These are phyloP conservation scores for Fraxinus nigra DNA, from an alignment of 305 asterid species.

Conservation along the genomic window DNA sequence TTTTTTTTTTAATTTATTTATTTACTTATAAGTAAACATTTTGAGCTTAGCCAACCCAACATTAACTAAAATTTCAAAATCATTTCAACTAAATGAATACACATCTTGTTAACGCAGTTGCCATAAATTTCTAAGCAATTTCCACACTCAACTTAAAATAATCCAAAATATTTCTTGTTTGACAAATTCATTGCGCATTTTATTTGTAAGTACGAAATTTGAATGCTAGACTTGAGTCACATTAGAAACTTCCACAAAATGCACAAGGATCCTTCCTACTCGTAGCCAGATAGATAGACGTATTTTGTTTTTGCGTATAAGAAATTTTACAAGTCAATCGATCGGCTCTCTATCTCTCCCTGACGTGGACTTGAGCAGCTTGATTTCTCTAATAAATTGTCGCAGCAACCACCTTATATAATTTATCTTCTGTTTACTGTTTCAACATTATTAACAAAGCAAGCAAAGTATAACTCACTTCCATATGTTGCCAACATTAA, in stretches of 20 bases:
- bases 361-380: background rate
- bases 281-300: background rate
- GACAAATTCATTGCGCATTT: background rate
- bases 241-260: background rate
- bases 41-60: background rate
- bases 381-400: background rate
- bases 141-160: background rate
- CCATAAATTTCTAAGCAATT: background rate
- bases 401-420: background rate
- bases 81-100: background rate
- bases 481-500: background rate
- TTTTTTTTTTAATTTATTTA: no score
- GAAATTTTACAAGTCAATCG: background rate
- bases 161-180: background rate
- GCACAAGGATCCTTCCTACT: background rate
- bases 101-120: background rate
- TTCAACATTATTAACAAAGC: background rate
- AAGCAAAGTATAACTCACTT: background rate
- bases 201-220: background rate
- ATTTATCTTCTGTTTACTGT: background rate
- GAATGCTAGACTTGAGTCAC: background rate
- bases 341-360: background rate
- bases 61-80: background rate
- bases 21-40: background rate
- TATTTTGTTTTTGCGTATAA: background rate